Evolutionary conservation across 306 rosid species (phyloP).

Genomic region (Dicorynia guianensis): DNA sequence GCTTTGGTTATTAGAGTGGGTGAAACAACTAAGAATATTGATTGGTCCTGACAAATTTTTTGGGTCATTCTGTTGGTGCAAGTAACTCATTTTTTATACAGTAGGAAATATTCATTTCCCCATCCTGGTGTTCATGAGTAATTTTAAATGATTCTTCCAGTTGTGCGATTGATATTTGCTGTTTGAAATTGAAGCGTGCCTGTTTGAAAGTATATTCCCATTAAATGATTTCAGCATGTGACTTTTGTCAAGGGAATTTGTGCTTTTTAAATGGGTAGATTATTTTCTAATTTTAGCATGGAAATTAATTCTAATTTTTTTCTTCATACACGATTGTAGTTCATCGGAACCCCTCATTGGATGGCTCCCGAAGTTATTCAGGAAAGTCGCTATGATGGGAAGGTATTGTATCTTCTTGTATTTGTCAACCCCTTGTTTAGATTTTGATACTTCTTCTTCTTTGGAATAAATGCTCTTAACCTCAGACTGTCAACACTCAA

Average conservation of each 20-base stretch:
- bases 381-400: slow-evolving; percentile 98
- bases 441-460: slow-evolving; percentile 13
- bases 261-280: slow-evolving; percentile 32
- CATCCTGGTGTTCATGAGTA: slow-evolving; percentile 11
- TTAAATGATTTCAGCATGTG: neutral
- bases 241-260: slow-evolving; percentile 33
- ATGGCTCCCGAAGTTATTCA: slow-evolving; percentile 99
- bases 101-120: slow-evolving; percentile 12
- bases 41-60: neutral
- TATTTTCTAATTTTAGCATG: slow-evolving; percentile 28
- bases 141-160: slow-evolving; percentile 7
- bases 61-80: slow-evolving; percentile 30
- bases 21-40: neutral
- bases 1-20: neutral
- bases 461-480: slow-evolving; percentile 19
- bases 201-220: neutral
- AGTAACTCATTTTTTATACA: slow-evolving; percentile 27
- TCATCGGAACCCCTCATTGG: slow-evolving; percentile 99
- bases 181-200: slow-evolving; percentile 21
- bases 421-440: slow-evolving; percentile 15
- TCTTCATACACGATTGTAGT: slow-evolving; percentile 62
- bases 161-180: slow-evolving; percentile 25
- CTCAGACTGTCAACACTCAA: neutral
- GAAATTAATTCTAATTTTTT: slow-evolving; percentile 36
- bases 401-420: slow-evolving; percentile 59